Evolutionary conservation across 768 basidiomycete genomes (phyloP), one percentile per base, ranked within the genome.

Genomic region (Cyclocybe aegerita): DNA sequence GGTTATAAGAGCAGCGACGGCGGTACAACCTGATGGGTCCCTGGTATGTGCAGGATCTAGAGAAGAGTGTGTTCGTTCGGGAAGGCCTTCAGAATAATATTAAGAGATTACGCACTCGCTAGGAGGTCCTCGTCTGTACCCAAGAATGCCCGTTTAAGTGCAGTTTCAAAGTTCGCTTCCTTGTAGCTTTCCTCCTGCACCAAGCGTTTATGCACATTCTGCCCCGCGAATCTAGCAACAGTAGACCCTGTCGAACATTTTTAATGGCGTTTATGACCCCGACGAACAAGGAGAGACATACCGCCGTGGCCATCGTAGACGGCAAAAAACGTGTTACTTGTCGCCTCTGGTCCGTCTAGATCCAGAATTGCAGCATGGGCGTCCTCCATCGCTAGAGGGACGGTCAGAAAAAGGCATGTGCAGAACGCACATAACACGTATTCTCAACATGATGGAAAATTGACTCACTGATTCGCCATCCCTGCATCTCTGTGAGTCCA

Each of bases 221-320:
- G 75, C 33, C 94, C 94, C 2, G 94, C 89, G 68, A 85, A 97
- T 67, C 78, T 82, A 23, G 93, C 91, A n/a, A 93, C 90, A 4
- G 85, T 80, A 29, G 84, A 78, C 35, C 93, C 93, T 96, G 58
- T 41, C 32, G 36, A 46, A 46, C 44, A 50, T 51, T 48, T 35
- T 43, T 9, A 62, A 57, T 43, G 36, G n/a, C 48, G 16, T 23
- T 15, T 11, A 7, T 10, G 4, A 30, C 31, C 44, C 43, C 43
- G 37, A 14, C 39, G 33, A 16, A 16, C 33, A 36, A 39, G 58
- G 40, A 29, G 41, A 16, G 47, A 67, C 81, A 57, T 62, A 93
- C 96, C 97, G 53, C 97, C 97, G 65, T 99, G 97, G 30, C 97
- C 97, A 71, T 99, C 97, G 64, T 97, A 98, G 1, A 99, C 95